Evolutionary conservation across 495 filamentous ascomycete species (phyloP).

Genomic region (Annulohypoxylon maeteangense): DNA sequence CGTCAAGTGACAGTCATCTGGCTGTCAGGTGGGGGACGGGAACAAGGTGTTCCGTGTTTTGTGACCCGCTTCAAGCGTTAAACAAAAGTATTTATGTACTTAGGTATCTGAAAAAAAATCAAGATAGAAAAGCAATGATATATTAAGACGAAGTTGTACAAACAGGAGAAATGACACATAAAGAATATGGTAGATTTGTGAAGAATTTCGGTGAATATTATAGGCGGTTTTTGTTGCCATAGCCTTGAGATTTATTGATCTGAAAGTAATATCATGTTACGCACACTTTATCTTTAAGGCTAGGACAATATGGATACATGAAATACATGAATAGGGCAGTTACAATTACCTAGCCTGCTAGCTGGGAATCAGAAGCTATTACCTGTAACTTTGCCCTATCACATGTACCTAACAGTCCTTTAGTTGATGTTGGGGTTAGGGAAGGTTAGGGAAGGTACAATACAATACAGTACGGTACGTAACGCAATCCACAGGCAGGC

Average conservation of each 20-base stretch:
- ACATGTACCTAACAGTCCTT: no score
- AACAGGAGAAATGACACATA: not conserved
- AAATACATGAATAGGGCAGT: not conserved
- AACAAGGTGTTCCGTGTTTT: conserved; percentile 5
- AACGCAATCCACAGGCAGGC: conserved; percentile 5
- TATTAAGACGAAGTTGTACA: not conserved
- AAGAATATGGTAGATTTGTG: not conserved
- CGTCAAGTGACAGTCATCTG: conserved; percentile 3
- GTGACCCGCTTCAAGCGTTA: not conserved
- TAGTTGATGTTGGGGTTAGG: not conserved
- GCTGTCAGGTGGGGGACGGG: not conserved
- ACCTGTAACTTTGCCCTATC: not conserved
- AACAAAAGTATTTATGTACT: not conserved
- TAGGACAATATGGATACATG: not conserved
- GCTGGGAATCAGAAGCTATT: not conserved
- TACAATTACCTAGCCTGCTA: no score
- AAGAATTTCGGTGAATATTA: not conserved
- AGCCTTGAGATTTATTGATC: not conserved
- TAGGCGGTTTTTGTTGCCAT: not conserved
- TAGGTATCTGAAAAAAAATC: not conserved
- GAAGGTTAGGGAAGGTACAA: not conserved
- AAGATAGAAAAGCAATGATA: not conserved
- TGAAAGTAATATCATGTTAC: not conserved
- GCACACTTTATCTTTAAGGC: not conserved
- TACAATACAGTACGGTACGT: not conserved